Evolutionary conservation across 495 filamentous ascomycete genomes (phyloP).

Genomic region (Copromyces sp.): DNA sequence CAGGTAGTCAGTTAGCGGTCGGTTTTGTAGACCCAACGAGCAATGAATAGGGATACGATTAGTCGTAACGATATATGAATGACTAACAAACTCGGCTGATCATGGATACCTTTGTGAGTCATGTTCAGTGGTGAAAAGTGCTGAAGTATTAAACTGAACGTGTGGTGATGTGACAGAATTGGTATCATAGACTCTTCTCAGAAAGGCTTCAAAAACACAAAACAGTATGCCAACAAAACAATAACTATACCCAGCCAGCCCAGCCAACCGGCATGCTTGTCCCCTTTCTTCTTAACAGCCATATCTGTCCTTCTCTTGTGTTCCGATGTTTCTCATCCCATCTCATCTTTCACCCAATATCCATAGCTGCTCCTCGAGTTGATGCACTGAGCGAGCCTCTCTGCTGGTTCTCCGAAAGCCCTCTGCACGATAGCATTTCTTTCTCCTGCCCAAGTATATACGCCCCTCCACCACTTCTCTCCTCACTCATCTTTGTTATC

Average conservation of each 20-base stretch:
- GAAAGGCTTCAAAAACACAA: neutral
- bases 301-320: neutral
- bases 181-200: neutral
- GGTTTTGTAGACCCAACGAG: too few relatives aligned
- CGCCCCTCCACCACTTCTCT: neutral
- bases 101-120: neutral
- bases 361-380: neutral
- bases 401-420: neutral
- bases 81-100: too few relatives aligned
- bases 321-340: neutral
- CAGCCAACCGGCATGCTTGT: neutral
- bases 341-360: neutral
- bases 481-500: slow-evolving; percentile 10
- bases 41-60: neutral
- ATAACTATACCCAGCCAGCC: neutral
- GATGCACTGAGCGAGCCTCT: neutral
- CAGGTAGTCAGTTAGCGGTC: too few relatives aligned
- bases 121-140: neutral
- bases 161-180: neutral
- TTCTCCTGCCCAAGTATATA: neutral
- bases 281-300: neutral
- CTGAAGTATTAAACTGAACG: neutral
- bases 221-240: neutral
- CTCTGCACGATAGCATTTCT: neutral
- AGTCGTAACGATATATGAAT: neutral